Evolutionary conservation across 768 basidiomycete genomes (phyloP).

Genomic region (Lentinus tigrinus): DNA sequence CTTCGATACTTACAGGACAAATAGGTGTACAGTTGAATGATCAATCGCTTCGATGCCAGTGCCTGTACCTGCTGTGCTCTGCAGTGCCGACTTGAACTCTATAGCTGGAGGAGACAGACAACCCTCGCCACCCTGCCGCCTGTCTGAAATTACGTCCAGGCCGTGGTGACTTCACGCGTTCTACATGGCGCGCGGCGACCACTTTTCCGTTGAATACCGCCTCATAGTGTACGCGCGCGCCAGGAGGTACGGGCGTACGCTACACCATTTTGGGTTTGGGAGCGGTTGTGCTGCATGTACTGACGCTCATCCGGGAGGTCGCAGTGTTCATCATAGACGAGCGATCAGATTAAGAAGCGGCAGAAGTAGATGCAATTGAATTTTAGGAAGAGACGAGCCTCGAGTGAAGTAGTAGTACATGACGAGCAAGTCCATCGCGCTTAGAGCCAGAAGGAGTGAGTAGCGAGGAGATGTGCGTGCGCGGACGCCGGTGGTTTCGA

Average conservation of each 20-base stretch:
- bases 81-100: too few species aligned
- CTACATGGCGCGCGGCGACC: conserved; percentile 43
- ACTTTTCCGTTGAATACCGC: conserved; percentile 63
- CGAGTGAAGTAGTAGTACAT: conserved; percentile 17
- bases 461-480: conserved; percentile 15
- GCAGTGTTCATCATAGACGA: conserved; percentile 57
- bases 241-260: conserved; percentile 63
- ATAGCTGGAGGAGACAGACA: too few species aligned
- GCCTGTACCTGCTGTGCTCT: too few species aligned
- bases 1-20: conserved; percentile 3
- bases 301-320: conserved; percentile 33
- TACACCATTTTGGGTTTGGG: conserved; percentile 29
- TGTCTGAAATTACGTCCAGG: conserved; percentile 46
- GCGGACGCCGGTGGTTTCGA: conserved; percentile 13
- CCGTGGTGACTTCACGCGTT: conserved; percentile 16
- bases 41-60: too few species aligned
- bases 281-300: conserved; percentile 27
- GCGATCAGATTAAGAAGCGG: conserved; percentile 49
- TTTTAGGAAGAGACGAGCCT: conserved; percentile 35
- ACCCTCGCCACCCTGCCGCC: conserved; percentile 72
- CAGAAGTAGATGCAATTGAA: conserved; percentile 29
- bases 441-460: conserved; percentile 12
- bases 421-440: conserved; percentile 24
- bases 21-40: too few species aligned
- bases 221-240: conserved; percentile 67